phyloP scores from a whole-genome alignment of 768 basidiomycete species.

The Exsudoporus frostii region DNA sequence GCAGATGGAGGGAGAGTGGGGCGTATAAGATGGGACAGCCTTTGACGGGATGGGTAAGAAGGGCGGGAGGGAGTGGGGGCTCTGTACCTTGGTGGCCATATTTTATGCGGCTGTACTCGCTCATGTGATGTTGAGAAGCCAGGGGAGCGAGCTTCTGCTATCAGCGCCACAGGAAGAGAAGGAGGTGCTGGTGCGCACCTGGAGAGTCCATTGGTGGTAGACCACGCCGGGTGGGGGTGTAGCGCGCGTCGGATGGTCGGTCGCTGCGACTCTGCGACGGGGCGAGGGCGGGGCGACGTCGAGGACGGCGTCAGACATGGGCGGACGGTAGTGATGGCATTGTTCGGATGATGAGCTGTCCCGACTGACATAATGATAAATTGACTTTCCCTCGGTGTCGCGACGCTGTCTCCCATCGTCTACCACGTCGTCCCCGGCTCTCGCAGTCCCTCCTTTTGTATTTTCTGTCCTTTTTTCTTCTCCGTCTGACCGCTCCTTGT shows the following conservation, averaged over 20 bases:
- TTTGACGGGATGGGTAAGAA: constrained; percentile 21
- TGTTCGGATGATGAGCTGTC: not conserved
- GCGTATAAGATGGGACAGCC: constrained; percentile 58
- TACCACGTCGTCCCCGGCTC: not conserved
- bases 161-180: not conserved
- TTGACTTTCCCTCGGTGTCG: not conserved
- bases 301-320: constrained; percentile 11
- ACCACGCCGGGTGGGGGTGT: not conserved
- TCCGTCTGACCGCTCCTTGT: not conserved
- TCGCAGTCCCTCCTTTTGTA: not conserved
- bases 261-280: not conserved
- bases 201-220: constrained; percentile 14
- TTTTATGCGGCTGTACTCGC: constrained; percentile 69
- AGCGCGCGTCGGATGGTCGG: not conserved
- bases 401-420: not conserved
- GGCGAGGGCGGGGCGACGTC: not conserved
- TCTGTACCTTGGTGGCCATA: constrained; percentile 47
- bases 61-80: not conserved
- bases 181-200: constrained; percentile 12
- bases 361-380: not conserved
- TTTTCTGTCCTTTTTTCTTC: too few relatives aligned
- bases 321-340: not conserved
- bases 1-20: constrained; percentile 61
- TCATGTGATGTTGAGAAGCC: constrained; percentile 72
- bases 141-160: constrained; percentile 46